These are phyloP conservation scores for Davidsoniella virescens DNA, from an alignment of 2,329 filamentous ascomycete species.

Conservation along the genomic window DNA sequence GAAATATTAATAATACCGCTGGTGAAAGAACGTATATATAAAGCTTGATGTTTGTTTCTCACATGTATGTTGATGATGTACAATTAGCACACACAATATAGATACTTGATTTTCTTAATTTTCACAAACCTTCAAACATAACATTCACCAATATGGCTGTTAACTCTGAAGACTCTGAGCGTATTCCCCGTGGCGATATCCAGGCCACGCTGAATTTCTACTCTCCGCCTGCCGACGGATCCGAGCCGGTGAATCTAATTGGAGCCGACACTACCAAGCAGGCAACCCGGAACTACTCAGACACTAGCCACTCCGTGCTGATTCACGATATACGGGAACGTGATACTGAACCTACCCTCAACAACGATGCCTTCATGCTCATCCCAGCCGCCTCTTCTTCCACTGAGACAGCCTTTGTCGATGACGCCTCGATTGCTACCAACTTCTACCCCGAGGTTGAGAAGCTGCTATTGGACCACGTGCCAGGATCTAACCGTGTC, in stretches of 20 bases:
- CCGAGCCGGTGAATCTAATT: constrained; percentile 49
- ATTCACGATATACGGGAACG: constrained; percentile 60
- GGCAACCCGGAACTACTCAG: constrained; percentile 49
- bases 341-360: constrained; percentile 50
- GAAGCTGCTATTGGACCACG: constrained; percentile 45
- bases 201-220: constrained; percentile 51
- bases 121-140: neutral
- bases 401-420: constrained; percentile 42
- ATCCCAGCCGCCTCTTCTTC: constrained; percentile 42
- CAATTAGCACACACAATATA: neutral
- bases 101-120: neutral
- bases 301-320: constrained; percentile 31
- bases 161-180: constrained; percentile 16
- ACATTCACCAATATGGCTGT: neutral
- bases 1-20: too few species aligned
- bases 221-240: constrained; percentile 40
- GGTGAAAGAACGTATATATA: too few species aligned
- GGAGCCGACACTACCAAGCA: constrained; percentile 38
- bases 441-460: constrained; percentile 81
- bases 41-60: too few species aligned
- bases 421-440: constrained; percentile 50
- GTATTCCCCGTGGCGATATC: constrained; percentile 41
- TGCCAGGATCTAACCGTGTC: constrained; percentile 50
- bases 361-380: constrained; percentile 55
- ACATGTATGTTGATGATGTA: too few species aligned